Evolutionary conservation across 2,329 filamentous ascomycete genomes (phyloP).

Genomic region (Epichloe elymi): DNA sequence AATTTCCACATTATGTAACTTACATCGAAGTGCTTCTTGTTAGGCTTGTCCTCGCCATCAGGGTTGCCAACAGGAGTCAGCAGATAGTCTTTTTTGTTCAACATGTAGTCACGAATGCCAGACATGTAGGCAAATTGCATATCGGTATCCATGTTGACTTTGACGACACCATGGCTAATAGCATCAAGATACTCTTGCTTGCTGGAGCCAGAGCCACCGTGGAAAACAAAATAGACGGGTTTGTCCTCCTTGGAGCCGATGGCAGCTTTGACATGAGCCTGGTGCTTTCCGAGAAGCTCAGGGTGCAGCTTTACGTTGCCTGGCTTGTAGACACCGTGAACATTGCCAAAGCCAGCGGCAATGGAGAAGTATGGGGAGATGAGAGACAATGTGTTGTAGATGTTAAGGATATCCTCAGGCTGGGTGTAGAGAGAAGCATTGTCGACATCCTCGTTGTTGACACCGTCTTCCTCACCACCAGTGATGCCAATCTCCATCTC

Average conservation of each 20-base stretch:
- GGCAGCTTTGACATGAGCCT: slow-evolving; percentile 78
- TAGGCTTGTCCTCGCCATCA: slow-evolving; percentile 91
- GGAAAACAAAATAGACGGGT: slow-evolving; percentile 99
- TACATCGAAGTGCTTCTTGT: slow-evolving; percentile 85
- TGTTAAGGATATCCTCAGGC: slow-evolving; percentile 87
- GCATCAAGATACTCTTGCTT: slow-evolving; percentile 85
- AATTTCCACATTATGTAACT: neutral
- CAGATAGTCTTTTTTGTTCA: slow-evolving; percentile 92
- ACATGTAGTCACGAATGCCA: slow-evolving; percentile 89
- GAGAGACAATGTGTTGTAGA: slow-evolving; percentile 71
- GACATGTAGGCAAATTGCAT: slow-evolving; percentile 88
- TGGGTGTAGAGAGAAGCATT: slow-evolving; percentile 97
- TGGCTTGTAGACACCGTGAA: slow-evolving; percentile 98
- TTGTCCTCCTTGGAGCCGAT: slow-evolving; percentile 59
- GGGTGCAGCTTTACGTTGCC: slow-evolving; percentile 96
- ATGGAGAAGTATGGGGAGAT: slow-evolving; percentile 97
- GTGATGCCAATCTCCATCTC: slow-evolving; percentile 91
- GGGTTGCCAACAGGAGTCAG: slow-evolving; percentile 82
- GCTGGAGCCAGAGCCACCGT: slow-evolving; percentile 85
- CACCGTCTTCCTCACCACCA: slow-evolving; percentile 93
- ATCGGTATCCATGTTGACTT: slow-evolving; percentile 99
- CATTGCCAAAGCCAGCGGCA: slow-evolving; percentile 95
- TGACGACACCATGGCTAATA: slow-evolving; percentile 89
- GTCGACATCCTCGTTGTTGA: slow-evolving; percentile 97
- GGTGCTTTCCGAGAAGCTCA: slow-evolving; percentile 93